Evolutionary conservation across 495 filamentous ascomycete species (phyloP).

Genomic region (Penicillium taxi): DNA sequence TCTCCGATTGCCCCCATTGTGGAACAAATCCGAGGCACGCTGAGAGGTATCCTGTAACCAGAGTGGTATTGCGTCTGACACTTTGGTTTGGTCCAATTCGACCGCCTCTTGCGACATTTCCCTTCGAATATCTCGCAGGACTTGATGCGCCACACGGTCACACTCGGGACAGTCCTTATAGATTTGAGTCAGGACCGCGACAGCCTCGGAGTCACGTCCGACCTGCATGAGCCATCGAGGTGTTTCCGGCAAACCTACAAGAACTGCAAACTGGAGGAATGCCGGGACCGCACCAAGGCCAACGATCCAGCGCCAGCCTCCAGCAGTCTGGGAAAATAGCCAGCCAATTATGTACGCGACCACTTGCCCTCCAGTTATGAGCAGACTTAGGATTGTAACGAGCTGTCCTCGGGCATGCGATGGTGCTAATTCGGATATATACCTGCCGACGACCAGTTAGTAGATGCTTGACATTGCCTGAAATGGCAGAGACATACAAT

Average conservation of each 20-base stretch:
- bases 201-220: conserved; percentile 51
- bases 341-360: conserved; percentile 75
- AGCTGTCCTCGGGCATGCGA: conserved; percentile 64
- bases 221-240: conserved; percentile 78
- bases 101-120: conserved; percentile 63
- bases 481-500: conserved; percentile 42
- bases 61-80: conserved; percentile 8
- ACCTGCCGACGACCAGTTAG: too few relatives aligned
- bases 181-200: conserved; percentile 53
- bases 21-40: conserved; percentile 48
- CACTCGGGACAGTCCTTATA: conserved; percentile 45
- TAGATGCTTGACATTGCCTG: background rate
- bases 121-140: conserved; percentile 57
- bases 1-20: conserved; percentile 58
- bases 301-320: conserved; percentile 86
- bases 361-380: conserved; percentile 79
- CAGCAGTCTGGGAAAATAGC: conserved; percentile 48
- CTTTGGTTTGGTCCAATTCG: conserved; percentile 19
- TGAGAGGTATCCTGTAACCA: conserved; percentile 28
- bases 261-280: conserved; percentile 54
- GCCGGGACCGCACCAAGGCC: conserved; percentile 77
- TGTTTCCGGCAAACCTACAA: conserved; percentile 71
- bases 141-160: conserved; percentile 42
- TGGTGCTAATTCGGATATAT: conserved; percentile 80
- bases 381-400: conserved; percentile 69